These are phyloP conservation scores for Starmerella stigmatis DNA, from an alignment of 805 yeast species.

Conservation along the genomic window DNA sequence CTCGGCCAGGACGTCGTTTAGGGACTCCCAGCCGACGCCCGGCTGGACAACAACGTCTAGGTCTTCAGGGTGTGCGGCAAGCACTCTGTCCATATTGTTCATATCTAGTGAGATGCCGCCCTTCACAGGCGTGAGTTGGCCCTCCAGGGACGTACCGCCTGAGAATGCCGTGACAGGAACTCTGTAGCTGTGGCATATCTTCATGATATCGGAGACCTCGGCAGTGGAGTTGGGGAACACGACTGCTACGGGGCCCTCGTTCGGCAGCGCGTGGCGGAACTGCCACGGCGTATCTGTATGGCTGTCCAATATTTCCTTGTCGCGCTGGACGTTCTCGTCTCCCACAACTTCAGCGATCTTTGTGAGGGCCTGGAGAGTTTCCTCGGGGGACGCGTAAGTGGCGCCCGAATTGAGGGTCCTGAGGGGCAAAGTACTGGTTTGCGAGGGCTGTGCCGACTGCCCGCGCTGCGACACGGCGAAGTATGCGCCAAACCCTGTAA, in stretches of 20 bases:
- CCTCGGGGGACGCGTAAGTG: conserved; percentile 38
- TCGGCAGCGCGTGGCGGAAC: conserved; percentile 49
- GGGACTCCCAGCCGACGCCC: conserved; percentile 34
- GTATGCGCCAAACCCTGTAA: too few relatives aligned
- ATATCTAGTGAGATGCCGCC: conserved; percentile 60
- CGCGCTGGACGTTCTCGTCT: conserved; percentile 37
- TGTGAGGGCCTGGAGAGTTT: conserved; percentile 38
- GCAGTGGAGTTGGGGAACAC: conserved; percentile 58
- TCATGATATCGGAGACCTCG: conserved; percentile 54
- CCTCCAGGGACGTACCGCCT: conserved; percentile 79
- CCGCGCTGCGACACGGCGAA: too few relatives aligned
- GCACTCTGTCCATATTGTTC: conserved; percentile 48
- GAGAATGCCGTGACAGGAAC: conserved; percentile 70
- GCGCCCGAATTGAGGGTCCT: conserved; percentile 38
- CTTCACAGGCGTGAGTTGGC: conserved; percentile 65
- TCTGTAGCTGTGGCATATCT: conserved; percentile 45
- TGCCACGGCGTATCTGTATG: conserved; percentile 62
- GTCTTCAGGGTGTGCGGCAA: conserved; percentile 56
- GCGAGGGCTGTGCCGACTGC: too few relatives aligned
- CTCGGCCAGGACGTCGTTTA: conserved; percentile 45
- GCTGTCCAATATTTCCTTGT: conserved; percentile 38
- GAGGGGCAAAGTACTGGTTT: conserved; percentile 32
- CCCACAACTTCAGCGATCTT: conserved; percentile 47
- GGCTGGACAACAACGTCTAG: conserved; percentile 72
- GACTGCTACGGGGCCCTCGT: conserved; percentile 46